Base-by-base conservation (phyloP, 192 early-diverging fungal genomes). In the Coemansia sp. region DNA sequence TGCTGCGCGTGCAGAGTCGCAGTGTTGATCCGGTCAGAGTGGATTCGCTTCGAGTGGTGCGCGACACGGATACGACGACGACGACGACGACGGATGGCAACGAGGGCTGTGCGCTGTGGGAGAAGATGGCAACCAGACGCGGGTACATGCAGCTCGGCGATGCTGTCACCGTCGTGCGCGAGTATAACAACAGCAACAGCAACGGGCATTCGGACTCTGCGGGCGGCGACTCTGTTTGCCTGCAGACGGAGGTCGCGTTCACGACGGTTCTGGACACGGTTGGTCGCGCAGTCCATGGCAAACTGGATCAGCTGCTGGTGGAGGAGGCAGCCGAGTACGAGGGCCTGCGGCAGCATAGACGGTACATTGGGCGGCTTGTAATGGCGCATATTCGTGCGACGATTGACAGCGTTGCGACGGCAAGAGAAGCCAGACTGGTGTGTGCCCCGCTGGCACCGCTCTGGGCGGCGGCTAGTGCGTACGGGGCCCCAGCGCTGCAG, bases 91-190 rank as follows among this genome's bases (percentile, higher is more conserved):
- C 13, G 9, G n/a, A n/a, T 23, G 21, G 6, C n/a, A 23, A n/a
- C 12, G 5, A 18, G 37, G 57, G 39, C 16, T 38, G 56, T 47
- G 69, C 56, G 3, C 52, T 41, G 38, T 50, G 21, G 63, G 32
- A 32, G 52, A 21, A 41, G 39, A 16, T 6, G 57, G 57, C 57
- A 41, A 11, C 8, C n/a, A 43, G 23, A 19, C 63, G 74, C 23
- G 60, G 64, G 50, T 67, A 60, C 21, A 42, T 77, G 62, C 75
- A 52, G 21, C 66, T 47, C 11, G 75, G 65, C 56, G 75, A 69
- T 5, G 40, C 38, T 1, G 44, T 23, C 15, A 72, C 75, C 7
- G n/a, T 32, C 8, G 70, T 77, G 40, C 47, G 64, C 50, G 70
- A 60, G 44, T 21, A 59, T 15, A 6, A 13, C 3, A 5, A 4